Percentiles rank a stretch among this genome's conserved stretches.
These are phyloP conservation scores for Podaxis sp. DNA, from an alignment of 768 basidiomycete species.

Conservation along the genomic window DNA sequence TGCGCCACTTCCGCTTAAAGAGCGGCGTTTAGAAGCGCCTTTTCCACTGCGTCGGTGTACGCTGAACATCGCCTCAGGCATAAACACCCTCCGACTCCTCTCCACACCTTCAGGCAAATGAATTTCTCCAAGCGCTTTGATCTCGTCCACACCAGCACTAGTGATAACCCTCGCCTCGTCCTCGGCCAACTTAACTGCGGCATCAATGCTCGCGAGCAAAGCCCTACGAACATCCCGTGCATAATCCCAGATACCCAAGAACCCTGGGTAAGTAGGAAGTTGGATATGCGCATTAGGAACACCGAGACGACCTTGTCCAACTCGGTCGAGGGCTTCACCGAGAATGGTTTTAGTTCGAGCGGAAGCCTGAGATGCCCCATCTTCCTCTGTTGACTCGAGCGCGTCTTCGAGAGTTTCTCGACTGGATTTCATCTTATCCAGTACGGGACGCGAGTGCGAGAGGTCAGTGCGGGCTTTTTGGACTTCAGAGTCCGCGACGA, in stretches of 20 bases:
- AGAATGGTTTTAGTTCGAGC: constrained; percentile 56
- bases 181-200: constrained; percentile 75
- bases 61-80: constrained; percentile 97
- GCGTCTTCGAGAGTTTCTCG: constrained; percentile 74
- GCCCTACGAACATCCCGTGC: constrained; percentile 72
- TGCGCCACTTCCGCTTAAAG: constrained; percentile 37
- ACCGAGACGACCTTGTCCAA: constrained; percentile 72
- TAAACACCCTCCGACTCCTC: constrained; percentile 78
- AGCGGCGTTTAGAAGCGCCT: constrained; percentile 31
- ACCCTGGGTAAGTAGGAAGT: constrained; percentile 80
- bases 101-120: constrained; percentile 82
- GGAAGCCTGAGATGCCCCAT: constrained; percentile 49
- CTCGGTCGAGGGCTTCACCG: constrained; percentile 63
- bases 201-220: constrained; percentile 78
- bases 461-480: constrained; percentile 70
- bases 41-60: constrained; percentile 40
- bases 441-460: constrained; percentile 64
- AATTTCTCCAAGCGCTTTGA: constrained; percentile 66
- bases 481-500: constrained; percentile 79
- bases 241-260: constrained; percentile 83
- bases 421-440: constrained; percentile 81
- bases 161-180: constrained; percentile 76
- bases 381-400: constrained; percentile 78
- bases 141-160: constrained; percentile 55
- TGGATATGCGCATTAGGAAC: constrained; percentile 39